Conservation (phyloP, 2,329 filamentous ascomycete genomes). For the Ceratocystis diversiconidia region DNA sequence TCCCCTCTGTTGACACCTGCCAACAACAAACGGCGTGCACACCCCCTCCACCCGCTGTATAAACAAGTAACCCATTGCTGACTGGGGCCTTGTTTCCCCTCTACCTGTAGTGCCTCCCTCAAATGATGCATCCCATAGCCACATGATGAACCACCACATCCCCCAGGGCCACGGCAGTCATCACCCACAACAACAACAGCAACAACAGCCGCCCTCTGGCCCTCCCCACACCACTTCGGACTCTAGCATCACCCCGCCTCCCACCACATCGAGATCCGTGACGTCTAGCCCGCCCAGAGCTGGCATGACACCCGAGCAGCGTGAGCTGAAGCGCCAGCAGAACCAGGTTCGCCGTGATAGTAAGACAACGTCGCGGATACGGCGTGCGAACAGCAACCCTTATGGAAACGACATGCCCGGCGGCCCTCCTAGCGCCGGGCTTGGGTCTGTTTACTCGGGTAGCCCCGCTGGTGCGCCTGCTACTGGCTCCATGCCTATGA, state of each 20-base stretch:
- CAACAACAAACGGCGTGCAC: neutral
- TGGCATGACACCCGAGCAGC: constrained; percentile 43
- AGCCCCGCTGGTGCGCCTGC: constrained; percentile 29
- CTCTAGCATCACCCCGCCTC: constrained; percentile 35
- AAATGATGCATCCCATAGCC: constrained; percentile 13
- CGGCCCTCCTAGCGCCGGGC: constrained; percentile 28
- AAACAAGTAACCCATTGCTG: neutral
- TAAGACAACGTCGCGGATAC: constrained; percentile 38
- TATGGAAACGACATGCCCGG: constrained; percentile 30
- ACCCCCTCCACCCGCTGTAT: neutral
- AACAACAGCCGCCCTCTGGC: constrained; percentile 15
- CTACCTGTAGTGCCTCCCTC: constrained; percentile 9
- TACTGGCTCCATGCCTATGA: constrained; percentile 35
- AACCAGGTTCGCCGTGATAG: constrained; percentile 45
- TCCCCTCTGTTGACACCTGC: neutral
- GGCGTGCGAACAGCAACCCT: constrained; percentile 36
- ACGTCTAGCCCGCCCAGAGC: constrained; percentile 44
- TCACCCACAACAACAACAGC: neutral
- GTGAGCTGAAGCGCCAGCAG: constrained; percentile 46
- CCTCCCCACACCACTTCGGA: constrained; percentile 26
- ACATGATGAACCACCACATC: constrained; percentile 16
- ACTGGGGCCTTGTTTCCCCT: neutral
- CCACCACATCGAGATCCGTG: constrained; percentile 36
- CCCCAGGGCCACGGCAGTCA: neutral
- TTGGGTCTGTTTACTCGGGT: constrained; percentile 14